phyloP scores from a whole-genome alignment of 176 grass and related monocot species.

The Thinopyrum elongatum region DNA sequence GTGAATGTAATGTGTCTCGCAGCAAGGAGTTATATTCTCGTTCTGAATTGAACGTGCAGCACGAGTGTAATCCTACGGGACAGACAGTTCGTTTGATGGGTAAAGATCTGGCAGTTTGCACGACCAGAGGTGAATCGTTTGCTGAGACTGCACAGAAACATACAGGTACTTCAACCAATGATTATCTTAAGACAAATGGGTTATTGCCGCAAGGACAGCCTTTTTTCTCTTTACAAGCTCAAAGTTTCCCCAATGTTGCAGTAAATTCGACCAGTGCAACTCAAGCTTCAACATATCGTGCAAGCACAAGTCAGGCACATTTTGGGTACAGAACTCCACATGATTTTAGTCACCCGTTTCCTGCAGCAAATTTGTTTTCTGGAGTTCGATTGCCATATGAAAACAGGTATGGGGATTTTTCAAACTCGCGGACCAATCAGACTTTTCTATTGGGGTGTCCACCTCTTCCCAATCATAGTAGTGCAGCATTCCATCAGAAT shows the following conservation, averaged over 20 bases:
- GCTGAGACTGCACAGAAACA: conserved; percentile 18
- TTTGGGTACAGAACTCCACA: neutral
- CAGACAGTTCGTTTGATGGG: conserved; percentile 70
- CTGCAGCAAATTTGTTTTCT: conserved; percentile 21
- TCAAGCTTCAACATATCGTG: conserved; percentile 22
- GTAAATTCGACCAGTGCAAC: conserved; percentile 5
- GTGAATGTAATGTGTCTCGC: conserved; percentile 19
- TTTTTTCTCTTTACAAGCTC: conserved; percentile 42
- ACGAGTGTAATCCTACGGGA: conserved; percentile 17
- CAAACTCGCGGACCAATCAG: neutral
- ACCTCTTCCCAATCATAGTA: conserved; percentile 27
- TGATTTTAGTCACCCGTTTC: conserved; percentile 14
- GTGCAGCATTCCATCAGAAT: conserved; percentile 31
- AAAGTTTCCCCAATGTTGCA: conserved; percentile 23
- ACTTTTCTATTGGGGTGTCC: conserved; percentile 30
- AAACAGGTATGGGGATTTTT: conserved; percentile 8
- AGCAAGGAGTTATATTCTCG: neutral
- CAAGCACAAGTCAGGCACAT: conserved; percentile 21
- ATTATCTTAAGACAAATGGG: conserved; percentile 11
- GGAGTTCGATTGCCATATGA: conserved; percentile 22
- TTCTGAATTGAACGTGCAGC: conserved; percentile 32
- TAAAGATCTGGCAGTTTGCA: conserved; percentile 49
- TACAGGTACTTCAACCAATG: conserved; percentile 10
- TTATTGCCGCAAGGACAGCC: conserved; percentile 47
- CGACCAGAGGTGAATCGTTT: conserved; percentile 17